A percentile compares a stretch with the other conserved stretches of the same genome.
These are phyloP conservation scores for Argentina anserina DNA, from an alignment of 306 rosid genomes.

Conservation along the genomic window DNA sequence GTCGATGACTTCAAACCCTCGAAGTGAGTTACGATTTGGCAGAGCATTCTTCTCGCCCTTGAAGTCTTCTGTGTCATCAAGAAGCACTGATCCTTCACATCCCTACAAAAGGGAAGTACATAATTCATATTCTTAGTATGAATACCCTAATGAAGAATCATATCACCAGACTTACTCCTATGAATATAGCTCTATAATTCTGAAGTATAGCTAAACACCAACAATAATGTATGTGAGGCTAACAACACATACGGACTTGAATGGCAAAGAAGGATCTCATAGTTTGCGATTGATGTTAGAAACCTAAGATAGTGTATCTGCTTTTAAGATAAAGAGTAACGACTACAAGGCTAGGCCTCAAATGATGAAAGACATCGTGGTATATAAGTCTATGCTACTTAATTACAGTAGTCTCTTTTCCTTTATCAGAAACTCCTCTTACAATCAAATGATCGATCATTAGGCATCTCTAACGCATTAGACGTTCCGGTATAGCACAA, in stretches of 20 bases:
- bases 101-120: constrained; percentile 34
- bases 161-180: background rate
- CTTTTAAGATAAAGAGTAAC: background rate
- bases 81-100: constrained; percentile 72
- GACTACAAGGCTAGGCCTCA: background rate
- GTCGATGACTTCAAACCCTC: constrained; percentile 68
- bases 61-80: constrained; percentile 46
- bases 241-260: background rate
- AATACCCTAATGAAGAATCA: background rate
- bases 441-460: background rate
- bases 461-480: background rate
- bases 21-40: constrained; percentile 51
- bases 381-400: background rate
- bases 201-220: background rate
- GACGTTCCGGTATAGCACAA: background rate
- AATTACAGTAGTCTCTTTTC: background rate
- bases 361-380: background rate
- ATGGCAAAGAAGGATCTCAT: background rate
- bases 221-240: background rate
- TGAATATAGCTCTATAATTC: background rate
- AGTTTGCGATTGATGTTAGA: background rate
- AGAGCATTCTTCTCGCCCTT: constrained; percentile 52
- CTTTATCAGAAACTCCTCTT: background rate
- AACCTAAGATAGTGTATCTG: background rate
- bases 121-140: background rate